Evolutionary conservation across 2,329 filamentous ascomycete genomes (phyloP).

Genomic region (Berkeleyomyces basicola): DNA sequence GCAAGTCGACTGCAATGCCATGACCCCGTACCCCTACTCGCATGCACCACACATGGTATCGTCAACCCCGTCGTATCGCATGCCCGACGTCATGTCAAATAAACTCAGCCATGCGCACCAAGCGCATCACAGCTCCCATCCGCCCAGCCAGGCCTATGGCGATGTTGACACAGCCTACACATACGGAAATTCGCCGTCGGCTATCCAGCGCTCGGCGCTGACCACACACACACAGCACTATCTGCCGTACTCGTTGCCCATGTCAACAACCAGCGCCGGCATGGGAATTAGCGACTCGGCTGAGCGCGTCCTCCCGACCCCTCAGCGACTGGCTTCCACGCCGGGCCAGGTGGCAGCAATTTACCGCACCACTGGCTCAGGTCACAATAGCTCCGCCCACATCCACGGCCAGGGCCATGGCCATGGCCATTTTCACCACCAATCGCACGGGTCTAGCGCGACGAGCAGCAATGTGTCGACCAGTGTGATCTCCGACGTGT

Average conservation of each 20-base stretch:
- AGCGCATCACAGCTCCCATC: slow-evolving; percentile 9
- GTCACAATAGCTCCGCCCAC: neutral
- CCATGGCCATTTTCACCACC: neutral
- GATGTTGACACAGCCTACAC: slow-evolving; percentile 22
- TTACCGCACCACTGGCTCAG: neutral
- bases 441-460: neutral
- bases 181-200: slow-evolving; percentile 17
- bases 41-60: slow-evolving; percentile 20
- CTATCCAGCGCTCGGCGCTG: slow-evolving; percentile 1
- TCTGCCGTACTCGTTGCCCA: neutral
- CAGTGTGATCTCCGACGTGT: neutral
- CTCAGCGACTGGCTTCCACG: neutral
- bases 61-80: slow-evolving; percentile 19
- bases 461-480: no score
- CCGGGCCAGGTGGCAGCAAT: neutral
- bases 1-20: slow-evolving; percentile 23
- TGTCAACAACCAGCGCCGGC: neutral
- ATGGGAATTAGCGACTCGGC: neutral
- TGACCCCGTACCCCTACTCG: slow-evolving; percentile 21
- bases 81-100: slow-evolving; percentile 18
- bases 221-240: neutral
- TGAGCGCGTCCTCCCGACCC: neutral
- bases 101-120: slow-evolving; percentile 13
- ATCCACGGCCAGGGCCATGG: neutral
- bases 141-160: slow-evolving; percentile 24